These are phyloP conservation scores for Luzula sylvatica DNA, from an alignment of 176 grass and related monocot genomes.

Conservation along the genomic window DNA sequence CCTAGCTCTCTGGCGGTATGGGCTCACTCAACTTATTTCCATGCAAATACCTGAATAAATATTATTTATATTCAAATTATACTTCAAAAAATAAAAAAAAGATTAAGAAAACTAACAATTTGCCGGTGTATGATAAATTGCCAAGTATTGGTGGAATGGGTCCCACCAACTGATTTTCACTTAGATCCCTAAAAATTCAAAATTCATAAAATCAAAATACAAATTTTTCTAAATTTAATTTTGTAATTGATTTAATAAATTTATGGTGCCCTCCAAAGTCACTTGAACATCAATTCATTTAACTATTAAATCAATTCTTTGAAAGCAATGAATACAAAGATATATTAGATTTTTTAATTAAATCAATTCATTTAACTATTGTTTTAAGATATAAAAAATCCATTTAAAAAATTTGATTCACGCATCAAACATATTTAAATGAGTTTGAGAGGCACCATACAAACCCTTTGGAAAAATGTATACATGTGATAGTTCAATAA, in stretches of 20 bases:
- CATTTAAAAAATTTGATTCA: too few species aligned
- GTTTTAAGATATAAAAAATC: too few species aligned
- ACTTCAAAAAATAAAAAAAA: background rate
- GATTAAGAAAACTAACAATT: constrained; percentile 60
- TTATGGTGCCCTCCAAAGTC: constrained; percentile 83
- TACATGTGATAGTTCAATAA: too few species aligned
- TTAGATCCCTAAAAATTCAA: constrained; percentile 59
- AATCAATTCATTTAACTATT: too few species aligned
- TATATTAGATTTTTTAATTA: too few species aligned
- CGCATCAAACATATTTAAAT: constrained; percentile 4
- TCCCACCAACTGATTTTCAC: constrained; percentile 79
- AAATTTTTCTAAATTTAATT: too few species aligned
- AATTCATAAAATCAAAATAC: background rate
- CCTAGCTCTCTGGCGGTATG: constrained; percentile 90
- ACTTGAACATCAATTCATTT: constrained; percentile 95
- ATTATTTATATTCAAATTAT: background rate
- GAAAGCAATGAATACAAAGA: constrained; percentile 57
- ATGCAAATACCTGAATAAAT: constrained; percentile 68
- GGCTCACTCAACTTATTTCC: constrained; percentile 78
- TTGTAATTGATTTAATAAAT: background rate
- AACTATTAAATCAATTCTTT: constrained; percentile 76
- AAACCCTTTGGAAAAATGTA: too few species aligned
- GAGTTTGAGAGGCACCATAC: too few species aligned
- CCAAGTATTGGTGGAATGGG: constrained; percentile 91
- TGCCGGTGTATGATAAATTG: constrained; percentile 94